Evolutionary conservation across 2,329 filamentous ascomycete genomes (phyloP), one percentile per base, ranked within the genome.

Genomic region (Arachnopeziza araneosa): DNA sequence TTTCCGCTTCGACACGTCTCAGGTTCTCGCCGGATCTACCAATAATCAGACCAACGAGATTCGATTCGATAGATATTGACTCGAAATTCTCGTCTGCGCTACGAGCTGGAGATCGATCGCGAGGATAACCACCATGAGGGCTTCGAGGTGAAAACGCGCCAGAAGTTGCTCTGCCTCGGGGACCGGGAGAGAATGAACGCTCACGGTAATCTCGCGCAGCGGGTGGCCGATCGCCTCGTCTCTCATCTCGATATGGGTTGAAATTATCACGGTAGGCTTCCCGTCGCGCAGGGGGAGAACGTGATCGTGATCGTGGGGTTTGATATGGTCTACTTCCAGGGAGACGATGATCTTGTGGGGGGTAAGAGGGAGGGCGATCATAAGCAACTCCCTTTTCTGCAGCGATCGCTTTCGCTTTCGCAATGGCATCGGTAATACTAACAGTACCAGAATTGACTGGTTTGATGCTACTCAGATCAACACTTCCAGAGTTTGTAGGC

Each of bases 21-120:
- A 96, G 78, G 68, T 96, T 96, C 76, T 96, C 93, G 66, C 92
- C 92, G 71, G 93, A 89, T 62, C 92, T 86, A 57, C 92, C 92
- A 71, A 96, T 96, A 70, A 96, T 96, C 36, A 96, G 80, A 50
- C 92, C 92, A 56, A 96, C 92, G 54, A 96, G 81, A 68, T 86
- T 90, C 23, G 90, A 91, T 72, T 96, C 91, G 69, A 96, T 91
- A 69, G 89, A 84, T 66, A 96, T 92, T 24, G 88, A 89, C 76
- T 96, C 92, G 24, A 84, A 83, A 69, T 87, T 89, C 66, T 91
- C 89, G 53, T 78, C 79, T 56, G 72, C 75, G 50, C 69, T 70
- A 66, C 78, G 77, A 55, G 78, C 72, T 23, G 86, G 85, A 48
- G 85, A 87, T 57, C 86, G 79, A 59, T 87, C 83, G 68, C 83